These are phyloP conservation scores for Ogataea paraovalis DNA, from an alignment of 805 yeast species.

Conservation along the genomic window DNA sequence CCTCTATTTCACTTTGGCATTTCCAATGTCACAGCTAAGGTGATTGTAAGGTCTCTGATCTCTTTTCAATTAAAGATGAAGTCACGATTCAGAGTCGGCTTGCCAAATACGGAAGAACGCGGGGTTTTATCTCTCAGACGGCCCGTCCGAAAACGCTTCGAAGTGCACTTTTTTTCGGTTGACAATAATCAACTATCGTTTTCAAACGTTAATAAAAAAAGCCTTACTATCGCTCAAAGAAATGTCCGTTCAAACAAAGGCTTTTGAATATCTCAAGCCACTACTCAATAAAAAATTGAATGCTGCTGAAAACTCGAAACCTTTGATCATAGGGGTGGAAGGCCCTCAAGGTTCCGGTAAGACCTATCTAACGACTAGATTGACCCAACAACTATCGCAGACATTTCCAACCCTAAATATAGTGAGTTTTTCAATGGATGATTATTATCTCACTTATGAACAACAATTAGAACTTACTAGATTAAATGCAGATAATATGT, in stretches of 20 bases:
- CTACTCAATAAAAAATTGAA: conserved; percentile 24
- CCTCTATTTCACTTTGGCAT: too few relatives aligned
- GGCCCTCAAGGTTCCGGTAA: conserved; percentile 86
- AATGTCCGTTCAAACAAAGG: conserved; percentile 17
- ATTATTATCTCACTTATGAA: conserved; percentile 66
- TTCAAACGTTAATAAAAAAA: too few relatives aligned
- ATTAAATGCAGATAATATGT: conserved; percentile 33
- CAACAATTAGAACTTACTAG: conserved; percentile 51
- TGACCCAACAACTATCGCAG: conserved; percentile 33
- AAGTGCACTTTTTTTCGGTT: too few relatives aligned
- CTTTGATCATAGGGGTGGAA: conserved; percentile 49
- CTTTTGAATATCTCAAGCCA: conserved; percentile 29
- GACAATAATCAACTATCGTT: too few relatives aligned
- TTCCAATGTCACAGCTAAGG: too few relatives aligned
- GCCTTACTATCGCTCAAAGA: too few relatives aligned
- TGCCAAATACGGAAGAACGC: too few relatives aligned
- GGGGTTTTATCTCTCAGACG: too few relatives aligned
- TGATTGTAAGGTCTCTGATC: too few relatives aligned
- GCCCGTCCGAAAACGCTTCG: too few relatives aligned
- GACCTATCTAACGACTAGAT: conserved; percentile 46
- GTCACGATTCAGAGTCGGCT: too few relatives aligned
- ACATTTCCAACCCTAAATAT: conserved; percentile 36
- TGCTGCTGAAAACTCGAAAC: conserved; percentile 9
- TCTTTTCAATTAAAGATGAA: too few relatives aligned
- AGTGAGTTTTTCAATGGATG: conserved; percentile 73